phyloP scores from a whole-genome alignment of 139 green algal genomes.

The Closterium sp. region DNA sequence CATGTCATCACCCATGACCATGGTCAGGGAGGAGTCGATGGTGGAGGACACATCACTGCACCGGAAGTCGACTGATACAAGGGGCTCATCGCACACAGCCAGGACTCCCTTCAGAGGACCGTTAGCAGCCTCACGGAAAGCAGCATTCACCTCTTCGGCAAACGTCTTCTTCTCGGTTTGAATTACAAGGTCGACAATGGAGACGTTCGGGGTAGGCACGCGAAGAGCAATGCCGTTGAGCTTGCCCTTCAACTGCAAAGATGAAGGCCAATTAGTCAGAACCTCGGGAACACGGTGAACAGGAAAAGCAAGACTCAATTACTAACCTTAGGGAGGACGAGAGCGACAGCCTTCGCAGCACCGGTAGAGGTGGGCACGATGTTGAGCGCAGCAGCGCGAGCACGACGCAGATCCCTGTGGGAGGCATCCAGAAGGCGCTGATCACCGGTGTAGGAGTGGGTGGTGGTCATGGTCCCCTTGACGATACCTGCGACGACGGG shows the following conservation, averaged over 20 bases:
- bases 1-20: slow-evolving; percentile 82
- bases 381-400: slow-evolving; percentile 63
- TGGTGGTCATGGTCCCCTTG: slow-evolving; percentile 68
- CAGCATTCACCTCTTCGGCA: slow-evolving; percentile 98
- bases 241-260: slow-evolving; percentile 59
- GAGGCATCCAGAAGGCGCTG: slow-evolving; percentile 62
- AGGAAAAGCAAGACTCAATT: slow-evolving; percentile 15
- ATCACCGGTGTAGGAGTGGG: slow-evolving; percentile 68
- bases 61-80: slow-evolving; percentile 96
- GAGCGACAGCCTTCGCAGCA: slow-evolving; percentile 65
- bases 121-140: slow-evolving; percentile 84
- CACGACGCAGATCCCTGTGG: slow-evolving; percentile 63
- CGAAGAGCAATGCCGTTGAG: slow-evolving; percentile 91
- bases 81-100: slow-evolving; percentile 83
- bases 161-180: slow-evolving; percentile 98
- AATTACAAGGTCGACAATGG: slow-evolving; percentile 95
- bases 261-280: neutral
- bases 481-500: slow-evolving; percentile 39
- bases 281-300: no score
- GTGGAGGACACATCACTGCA: slow-evolving; percentile 83
- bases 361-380: slow-evolving; percentile 68
- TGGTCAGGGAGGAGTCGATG: slow-evolving; percentile 95
- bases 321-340: slow-evolving; percentile 58
- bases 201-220: slow-evolving; percentile 98
- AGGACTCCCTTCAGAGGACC: slow-evolving; percentile 80